These are phyloP conservation scores for Puccinia sorghi DNA, from an alignment of 1,284 basidiomycete genomes.

Conservation along the genomic window DNA sequence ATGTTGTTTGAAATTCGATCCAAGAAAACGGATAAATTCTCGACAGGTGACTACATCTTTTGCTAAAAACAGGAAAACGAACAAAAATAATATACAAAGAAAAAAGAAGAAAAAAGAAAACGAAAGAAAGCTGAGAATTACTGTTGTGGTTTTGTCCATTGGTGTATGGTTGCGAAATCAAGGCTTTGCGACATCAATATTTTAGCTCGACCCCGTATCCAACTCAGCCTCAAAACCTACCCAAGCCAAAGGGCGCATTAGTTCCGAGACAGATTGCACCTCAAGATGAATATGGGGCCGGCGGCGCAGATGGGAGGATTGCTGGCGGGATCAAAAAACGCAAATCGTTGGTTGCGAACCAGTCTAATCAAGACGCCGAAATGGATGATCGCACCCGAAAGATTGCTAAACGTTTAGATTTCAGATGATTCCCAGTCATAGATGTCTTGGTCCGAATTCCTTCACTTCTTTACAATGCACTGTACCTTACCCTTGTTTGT, in stretches of 20 bases:
- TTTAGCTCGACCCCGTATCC: conserved; percentile 76
- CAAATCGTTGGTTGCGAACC: conserved; percentile 20
- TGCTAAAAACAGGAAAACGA: conserved; percentile 1
- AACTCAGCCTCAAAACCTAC: conserved; percentile 76
- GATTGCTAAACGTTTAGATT: conserved; percentile 46
- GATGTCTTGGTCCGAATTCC: neutral
- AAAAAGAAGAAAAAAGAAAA: neutral
- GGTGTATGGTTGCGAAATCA: conserved; percentile 6
- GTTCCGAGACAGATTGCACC: conserved; percentile 63
- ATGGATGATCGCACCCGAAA: conserved; percentile 41
- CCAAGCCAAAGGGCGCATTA: conserved; percentile 68
- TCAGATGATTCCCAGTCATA: conserved; percentile 5
- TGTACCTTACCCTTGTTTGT: too few relatives aligned
- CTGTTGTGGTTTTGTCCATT: neutral
- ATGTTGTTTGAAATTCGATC: conserved; percentile 81
- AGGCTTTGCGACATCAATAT: conserved; percentile 76
- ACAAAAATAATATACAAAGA: neutral
- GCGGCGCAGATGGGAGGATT: conserved; percentile 48
- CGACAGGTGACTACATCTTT: conserved; percentile 64
- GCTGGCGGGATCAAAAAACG: conserved; percentile 24
- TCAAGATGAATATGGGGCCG: conserved; percentile 63
- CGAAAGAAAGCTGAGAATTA: neutral
- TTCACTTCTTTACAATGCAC: neutral
- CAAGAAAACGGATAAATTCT: conserved; percentile 77
- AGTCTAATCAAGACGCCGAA: conserved; percentile 4